Evolutionary conservation across 345 rosid species (phyloP).

Genomic region (Psidium guajava): DNA sequence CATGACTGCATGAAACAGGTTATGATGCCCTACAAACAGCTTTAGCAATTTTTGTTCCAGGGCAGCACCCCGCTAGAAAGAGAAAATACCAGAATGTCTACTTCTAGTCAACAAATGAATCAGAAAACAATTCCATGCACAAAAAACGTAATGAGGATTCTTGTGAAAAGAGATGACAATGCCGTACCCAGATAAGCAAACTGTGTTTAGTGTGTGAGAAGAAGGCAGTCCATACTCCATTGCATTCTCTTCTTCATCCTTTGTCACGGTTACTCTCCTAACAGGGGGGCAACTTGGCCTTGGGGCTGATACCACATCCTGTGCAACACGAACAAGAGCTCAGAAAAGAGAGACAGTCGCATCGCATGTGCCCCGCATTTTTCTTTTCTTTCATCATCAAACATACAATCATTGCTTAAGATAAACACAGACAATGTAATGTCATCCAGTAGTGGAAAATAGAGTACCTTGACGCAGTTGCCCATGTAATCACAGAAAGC

Average conservation of each 20-base stretch:
- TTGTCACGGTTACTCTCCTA: slow-evolving; percentile 72
- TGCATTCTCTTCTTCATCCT: slow-evolving; percentile 95
- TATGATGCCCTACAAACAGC: not conserved
- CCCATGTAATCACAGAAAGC: slow-evolving; percentile 95
- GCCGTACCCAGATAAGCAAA: slow-evolving; percentile 83
- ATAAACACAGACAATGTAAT: not conserved
- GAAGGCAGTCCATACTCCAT: slow-evolving; percentile 98
- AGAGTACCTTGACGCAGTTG: slow-evolving; percentile 65
- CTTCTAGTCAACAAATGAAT: not conserved
- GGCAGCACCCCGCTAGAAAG: not conserved
- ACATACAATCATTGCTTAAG: not conserved
- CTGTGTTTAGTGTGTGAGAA: slow-evolving; percentile 91
- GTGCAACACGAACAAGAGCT: slow-evolving; percentile 1
- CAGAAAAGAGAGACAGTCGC: not conserved
- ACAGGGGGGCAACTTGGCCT: slow-evolving; percentile 91
- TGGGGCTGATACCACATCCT: slow-evolving; percentile 97
- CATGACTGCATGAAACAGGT: not conserved
- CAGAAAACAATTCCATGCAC: not conserved
- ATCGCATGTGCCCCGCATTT: not conserved
- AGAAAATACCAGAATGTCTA: not conserved
- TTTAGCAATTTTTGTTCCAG: not conserved
- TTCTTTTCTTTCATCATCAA: not conserved
- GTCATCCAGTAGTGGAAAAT: not conserved
- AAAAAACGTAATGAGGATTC: not conserved
- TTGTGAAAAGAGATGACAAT: not conserved